A percentile compares a stretch with the other conserved stretches of the same genome.
Evolutionary conservation across 192 early-diverging fungal species (phyloP).

Genomic region (Cladochytrium replicatum): DNA sequence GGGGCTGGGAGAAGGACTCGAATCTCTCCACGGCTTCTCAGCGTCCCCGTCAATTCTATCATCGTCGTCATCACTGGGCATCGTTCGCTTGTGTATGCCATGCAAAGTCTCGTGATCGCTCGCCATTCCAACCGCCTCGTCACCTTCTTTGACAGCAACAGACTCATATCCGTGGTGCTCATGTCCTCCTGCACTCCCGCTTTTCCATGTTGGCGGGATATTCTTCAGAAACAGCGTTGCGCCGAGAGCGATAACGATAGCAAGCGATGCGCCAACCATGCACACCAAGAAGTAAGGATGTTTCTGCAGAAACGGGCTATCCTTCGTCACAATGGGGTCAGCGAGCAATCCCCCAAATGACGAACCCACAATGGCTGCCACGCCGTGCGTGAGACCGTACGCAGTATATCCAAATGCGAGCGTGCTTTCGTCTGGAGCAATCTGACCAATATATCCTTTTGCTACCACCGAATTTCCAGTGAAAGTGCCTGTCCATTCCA

Average conservation of each 20-base stretch:
- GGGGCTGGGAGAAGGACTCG: no score
- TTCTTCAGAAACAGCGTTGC: not conserved
- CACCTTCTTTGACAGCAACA: no score
- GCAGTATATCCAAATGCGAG: conserved; percentile 34
- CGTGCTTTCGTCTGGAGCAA: conserved; percentile 15
- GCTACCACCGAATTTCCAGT: conserved; percentile 34
- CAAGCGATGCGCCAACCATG: conserved; percentile 9
- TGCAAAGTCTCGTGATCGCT: no score
- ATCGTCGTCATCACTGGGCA: no score
- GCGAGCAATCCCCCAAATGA: conserved; percentile 23
- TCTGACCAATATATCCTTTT: conserved; percentile 36
- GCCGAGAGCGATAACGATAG: conserved; percentile 1
- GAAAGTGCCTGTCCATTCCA: conserved; percentile 41
- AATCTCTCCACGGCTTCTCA: no score
- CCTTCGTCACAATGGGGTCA: conserved; percentile 1
- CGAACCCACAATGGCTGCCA: conserved; percentile 32
- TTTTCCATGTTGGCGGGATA: not conserved
- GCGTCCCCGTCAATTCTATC: no score
- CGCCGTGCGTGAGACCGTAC: conserved; percentile 34
- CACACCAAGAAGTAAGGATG: conserved; percentile 18
- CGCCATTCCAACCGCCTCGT: no score
- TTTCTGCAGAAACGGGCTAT: conserved; percentile 4
- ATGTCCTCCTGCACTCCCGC: not conserved
- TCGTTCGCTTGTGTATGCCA: no score
- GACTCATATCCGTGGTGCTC: not conserved